A percentile compares a stretch with the other conserved stretches of the same genome.
Conservation (phyloP, 306 rosid species). For the Vigna reflexopilosa region DNA sequence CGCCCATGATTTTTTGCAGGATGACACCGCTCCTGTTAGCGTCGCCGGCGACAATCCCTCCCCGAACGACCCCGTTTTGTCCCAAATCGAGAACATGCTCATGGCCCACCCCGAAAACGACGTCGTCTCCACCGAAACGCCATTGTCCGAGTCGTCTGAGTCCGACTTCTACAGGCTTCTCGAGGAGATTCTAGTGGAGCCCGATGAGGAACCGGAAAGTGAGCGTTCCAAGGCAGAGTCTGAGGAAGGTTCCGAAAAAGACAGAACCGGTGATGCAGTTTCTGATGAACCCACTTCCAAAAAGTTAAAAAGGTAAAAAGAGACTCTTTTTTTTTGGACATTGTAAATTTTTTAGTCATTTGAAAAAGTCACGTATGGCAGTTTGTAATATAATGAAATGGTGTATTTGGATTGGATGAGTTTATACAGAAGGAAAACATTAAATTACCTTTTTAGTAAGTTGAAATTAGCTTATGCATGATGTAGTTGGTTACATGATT, state of each 20-base stretch:
- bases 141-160: conserved; percentile 26
- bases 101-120: conserved; percentile 53
- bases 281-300: conserved; percentile 58
- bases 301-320: conserved; percentile 65
- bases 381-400: not conserved
- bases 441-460: too few relatives aligned
- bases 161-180: conserved; percentile 47
- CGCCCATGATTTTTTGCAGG: conserved; percentile 15
- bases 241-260: conserved; percentile 48
- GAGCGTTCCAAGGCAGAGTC: conserved; percentile 2
- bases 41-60: conserved; percentile 6
- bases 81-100: conserved; percentile 63
- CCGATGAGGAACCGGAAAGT: conserved; percentile 1
- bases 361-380: not conserved
- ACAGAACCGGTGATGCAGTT: conserved; percentile 30
- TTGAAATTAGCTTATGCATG: not conserved
- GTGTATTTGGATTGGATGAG: not conserved
- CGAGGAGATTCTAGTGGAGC: conserved; percentile 55
- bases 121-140: not conserved
- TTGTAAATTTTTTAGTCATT: not conserved
- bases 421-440: not conserved
- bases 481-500: not conserved
- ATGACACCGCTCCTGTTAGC: conserved; percentile 32
- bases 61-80: conserved; percentile 28
- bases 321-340: not conserved